phyloP scores from a whole-genome alignment of 2,329 filamentous ascomycete species.

The Colletotrichum kahawae region DNA sequence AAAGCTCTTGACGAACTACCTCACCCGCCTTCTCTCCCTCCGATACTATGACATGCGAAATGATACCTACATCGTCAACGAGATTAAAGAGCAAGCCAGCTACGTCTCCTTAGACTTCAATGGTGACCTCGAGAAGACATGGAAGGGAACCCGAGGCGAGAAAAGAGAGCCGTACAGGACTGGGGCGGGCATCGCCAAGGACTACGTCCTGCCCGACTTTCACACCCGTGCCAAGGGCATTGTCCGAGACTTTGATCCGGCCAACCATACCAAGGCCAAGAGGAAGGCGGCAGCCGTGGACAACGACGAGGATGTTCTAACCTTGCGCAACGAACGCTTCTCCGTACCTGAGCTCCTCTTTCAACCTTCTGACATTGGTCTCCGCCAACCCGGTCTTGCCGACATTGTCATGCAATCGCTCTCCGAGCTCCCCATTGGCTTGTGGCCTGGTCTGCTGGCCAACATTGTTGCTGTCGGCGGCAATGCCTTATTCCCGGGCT shows the following conservation, averaged over 20 bases:
- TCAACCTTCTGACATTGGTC: conserved; percentile 81
- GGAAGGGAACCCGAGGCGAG: conserved; percentile 76
- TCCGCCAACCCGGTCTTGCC: conserved; percentile 81
- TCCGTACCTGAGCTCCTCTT: conserved; percentile 89
- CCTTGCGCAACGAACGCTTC: conserved; percentile 91
- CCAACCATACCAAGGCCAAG: conserved; percentile 57
- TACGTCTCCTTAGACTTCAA: conserved; percentile 82
- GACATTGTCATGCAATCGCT: conserved; percentile 85
- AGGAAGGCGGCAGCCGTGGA: conserved; percentile 46
- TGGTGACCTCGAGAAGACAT: conserved; percentile 78
- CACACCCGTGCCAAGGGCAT: conserved; percentile 67
- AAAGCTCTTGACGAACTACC: conserved; percentile 90
- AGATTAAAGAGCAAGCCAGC: conserved; percentile 91
- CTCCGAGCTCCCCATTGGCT: conserved; percentile 73
- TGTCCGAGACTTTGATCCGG: conserved; percentile 78
- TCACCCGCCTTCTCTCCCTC: conserved; percentile 87
- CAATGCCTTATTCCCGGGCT: conserved; percentile 79
- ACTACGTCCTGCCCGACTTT: conserved; percentile 91
- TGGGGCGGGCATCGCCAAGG: conserved; percentile 73
- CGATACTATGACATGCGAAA: conserved; percentile 96
- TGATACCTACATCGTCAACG: conserved; percentile 90
- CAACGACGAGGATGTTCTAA: conserved; percentile 77
- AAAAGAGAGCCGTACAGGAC: conserved; percentile 52
- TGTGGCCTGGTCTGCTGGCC: conserved; percentile 83
- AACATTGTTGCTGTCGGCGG: conserved; percentile 92